Evolutionary conservation across 176 grass and related monocot genomes (phyloP).

Genomic region (Neostapfia colusana): DNA sequence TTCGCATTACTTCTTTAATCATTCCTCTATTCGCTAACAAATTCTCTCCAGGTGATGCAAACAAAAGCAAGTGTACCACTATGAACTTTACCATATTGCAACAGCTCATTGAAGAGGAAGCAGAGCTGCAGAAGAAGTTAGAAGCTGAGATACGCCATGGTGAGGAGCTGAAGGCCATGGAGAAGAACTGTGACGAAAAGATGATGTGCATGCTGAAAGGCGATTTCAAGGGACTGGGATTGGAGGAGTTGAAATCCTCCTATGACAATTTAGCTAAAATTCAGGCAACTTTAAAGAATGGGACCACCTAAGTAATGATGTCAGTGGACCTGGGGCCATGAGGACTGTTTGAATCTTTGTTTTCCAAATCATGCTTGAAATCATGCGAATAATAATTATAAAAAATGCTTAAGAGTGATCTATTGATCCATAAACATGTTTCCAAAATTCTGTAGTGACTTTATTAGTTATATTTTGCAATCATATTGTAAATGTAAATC

Average conservation of each 20-base stretch:
- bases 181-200: neutral
- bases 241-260: neutral
- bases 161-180: neutral
- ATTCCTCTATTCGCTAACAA: neutral
- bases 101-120: neutral
- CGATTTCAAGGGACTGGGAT: neutral
- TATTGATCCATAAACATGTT: neutral
- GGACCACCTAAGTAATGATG: neutral
- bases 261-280: neutral
- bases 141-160: neutral
- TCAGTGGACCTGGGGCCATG: neutral
- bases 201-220: neutral
- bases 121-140: neutral
- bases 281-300: too few species aligned
- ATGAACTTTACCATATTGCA: neutral
- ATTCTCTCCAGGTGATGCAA: constrained; percentile 18
- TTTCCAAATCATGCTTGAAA: constrained; percentile 4
- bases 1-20: neutral
- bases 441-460: neutral
- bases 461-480: neutral
- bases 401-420: neutral
- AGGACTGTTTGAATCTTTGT: neutral
- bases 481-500: neutral
- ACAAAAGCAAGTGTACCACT: neutral
- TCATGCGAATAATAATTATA: neutral